Evolutionary conservation across 2,329 filamentous ascomycete species (phyloP), one percentile per base, ranked within the genome.

Genomic region (Zelopaecilomyces penicillatus): DNA sequence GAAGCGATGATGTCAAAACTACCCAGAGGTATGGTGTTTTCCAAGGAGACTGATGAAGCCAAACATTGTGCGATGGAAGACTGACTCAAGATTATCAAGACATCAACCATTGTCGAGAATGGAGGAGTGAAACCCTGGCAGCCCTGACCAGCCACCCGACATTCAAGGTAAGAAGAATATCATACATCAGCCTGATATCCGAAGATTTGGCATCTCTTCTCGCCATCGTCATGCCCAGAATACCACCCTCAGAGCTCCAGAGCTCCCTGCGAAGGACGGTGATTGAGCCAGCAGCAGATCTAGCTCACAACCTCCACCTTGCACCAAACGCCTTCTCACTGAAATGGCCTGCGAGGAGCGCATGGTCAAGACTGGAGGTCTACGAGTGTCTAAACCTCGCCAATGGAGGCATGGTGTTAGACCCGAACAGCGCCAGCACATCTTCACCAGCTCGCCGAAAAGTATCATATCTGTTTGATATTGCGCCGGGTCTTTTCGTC

Each of bases 311-410:
- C 39, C 53, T 66, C n/a, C 63, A 66, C 26, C 52, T 65, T 5
- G 59, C 64, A 4, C 49, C 57, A 12, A 62, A 54, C 40, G 50
- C 65, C 30, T 66, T 54, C 48, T 63, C 62, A 9, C 50, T 66
- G 28, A 66, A 65, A 37, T 66, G 64, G 64, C 62, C 64, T 6
- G 60, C 62, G 33, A 57, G 62, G 31, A 63, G 56, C 28, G 63
- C 64, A 2, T 53, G 60, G n/a, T 52, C 60, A 8, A 58, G 64
- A 30, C 48, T 66, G 2, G 64, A 66, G 44, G 58, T 62, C 7
- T 66, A 66, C 43, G 63, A 66, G 39, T 66, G 64, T 42, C 49
- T 61, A 39, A 61, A 66, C 41, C 53, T 66, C 30, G 60, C 62
- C 3, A 60, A 50, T 34, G 57, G 55, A 4, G 64, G 64, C 4